Percentiles rank a stretch among this genome's conserved stretches.
Conservation (phyloP, 441 rosid species). For the Populus tomentosa region DNA sequence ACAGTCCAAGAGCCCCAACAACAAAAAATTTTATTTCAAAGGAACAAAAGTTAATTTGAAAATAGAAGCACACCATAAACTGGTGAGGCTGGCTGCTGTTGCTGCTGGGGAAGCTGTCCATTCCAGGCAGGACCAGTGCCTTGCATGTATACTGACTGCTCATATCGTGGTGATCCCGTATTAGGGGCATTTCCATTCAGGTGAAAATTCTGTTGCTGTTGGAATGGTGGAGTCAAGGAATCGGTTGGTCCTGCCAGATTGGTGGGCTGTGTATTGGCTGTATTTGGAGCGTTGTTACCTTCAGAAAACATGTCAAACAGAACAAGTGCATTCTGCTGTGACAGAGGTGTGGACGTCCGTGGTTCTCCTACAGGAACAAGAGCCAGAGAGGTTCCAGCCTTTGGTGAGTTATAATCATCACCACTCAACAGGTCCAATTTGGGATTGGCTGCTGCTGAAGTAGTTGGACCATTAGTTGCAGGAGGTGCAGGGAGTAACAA, state of each 20-base stretch:
- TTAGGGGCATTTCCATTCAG: slow-evolving; percentile 55
- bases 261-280: slow-evolving; percentile 47
- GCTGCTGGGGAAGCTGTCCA: slow-evolving; percentile 56
- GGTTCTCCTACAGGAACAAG: slow-evolving; percentile 76
- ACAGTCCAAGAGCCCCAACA: background rate
- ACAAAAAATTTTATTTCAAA: background rate
- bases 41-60: background rate
- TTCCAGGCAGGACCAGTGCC: slow-evolving; percentile 60
- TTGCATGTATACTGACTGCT: slow-evolving; percentile 58
- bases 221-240: slow-evolving; percentile 51
- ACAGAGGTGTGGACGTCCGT: slow-evolving; percentile 47
- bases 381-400: slow-evolving; percentile 59
- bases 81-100: slow-evolving; percentile 56
- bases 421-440: slow-evolving; percentile 93
- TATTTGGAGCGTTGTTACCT: slow-evolving; percentile 36
- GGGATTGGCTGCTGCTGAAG: slow-evolving; percentile 43
- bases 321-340: slow-evolving; percentile 84
- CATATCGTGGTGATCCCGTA: slow-evolving; percentile 57
- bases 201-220: slow-evolving; percentile 65
- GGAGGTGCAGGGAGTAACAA: slow-evolving; percentile 80
- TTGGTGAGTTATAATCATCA: slow-evolving; percentile 65
- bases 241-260: slow-evolving; percentile 38
- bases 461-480: slow-evolving; percentile 47
- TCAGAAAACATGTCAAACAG: slow-evolving; percentile 85
- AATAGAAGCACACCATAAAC: slow-evolving; percentile 49